These are phyloP conservation scores for Termitomyces sp. DNA, from an alignment of 768 basidiomycete genomes.

Conservation along the genomic window DNA sequence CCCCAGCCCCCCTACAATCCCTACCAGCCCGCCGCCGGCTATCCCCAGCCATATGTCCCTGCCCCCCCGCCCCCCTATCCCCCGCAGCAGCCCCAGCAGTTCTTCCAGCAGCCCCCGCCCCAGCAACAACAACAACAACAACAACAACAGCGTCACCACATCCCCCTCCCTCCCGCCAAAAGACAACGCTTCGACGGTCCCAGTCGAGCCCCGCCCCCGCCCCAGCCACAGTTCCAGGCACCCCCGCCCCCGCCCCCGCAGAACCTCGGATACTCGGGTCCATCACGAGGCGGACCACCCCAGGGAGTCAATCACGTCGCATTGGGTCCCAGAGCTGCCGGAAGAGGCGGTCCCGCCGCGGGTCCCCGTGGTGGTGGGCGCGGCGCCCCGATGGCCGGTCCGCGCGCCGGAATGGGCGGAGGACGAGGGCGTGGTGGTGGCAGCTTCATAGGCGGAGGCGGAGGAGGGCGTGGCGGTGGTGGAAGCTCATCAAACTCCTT, in stretches of 20 bases:
- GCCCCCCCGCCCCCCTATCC: constrained; percentile 47
- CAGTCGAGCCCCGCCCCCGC: constrained; percentile 49
- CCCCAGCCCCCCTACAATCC: constrained; percentile 71
- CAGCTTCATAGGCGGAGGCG: constrained; percentile 34
- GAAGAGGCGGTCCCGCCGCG: constrained; percentile 1
- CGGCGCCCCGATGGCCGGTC: constrained; percentile 29
- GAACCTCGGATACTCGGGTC: constrained; percentile 33
- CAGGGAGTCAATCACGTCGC: constrained; percentile 26
- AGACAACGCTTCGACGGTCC: constrained; percentile 85
- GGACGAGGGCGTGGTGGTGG: constrained; percentile 39
- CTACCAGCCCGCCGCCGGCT: constrained; percentile 67
- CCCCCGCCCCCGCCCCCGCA: constrained; percentile 45
- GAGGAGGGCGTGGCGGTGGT: constrained; percentile 42
- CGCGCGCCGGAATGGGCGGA: constrained; percentile 46
- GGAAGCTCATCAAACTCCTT: constrained; percentile 45
- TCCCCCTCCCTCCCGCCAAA: constrained; percentile 84
- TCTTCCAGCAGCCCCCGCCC: constrained; percentile 38
- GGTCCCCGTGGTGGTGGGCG: constrained; percentile 36
- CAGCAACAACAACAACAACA: constrained; percentile 42
- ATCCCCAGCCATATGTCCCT: constrained; percentile 66
- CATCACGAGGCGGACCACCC: constrained; percentile 9
- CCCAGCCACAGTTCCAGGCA: constrained; percentile 65
- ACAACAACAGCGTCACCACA: constrained; percentile 43
- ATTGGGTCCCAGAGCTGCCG: not conserved
- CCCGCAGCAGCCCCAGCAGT: constrained; percentile 40